Evolutionary conservation across 2,329 filamentous ascomycete species (phyloP), one percentile per base, ranked within the genome.

Genomic region (Hymenoscyphus repandus): DNA sequence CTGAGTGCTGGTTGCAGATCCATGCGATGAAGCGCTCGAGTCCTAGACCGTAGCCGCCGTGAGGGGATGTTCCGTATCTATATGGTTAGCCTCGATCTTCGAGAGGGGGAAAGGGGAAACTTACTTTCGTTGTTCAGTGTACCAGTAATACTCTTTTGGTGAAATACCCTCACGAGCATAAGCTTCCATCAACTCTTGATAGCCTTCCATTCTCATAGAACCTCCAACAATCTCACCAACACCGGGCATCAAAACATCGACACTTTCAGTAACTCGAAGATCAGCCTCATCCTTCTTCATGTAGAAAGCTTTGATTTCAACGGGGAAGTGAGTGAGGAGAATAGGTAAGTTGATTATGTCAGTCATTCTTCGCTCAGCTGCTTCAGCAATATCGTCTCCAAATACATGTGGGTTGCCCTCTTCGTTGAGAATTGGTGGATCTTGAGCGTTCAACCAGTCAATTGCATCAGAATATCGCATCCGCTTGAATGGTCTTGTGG

Each of bases 301-400:
- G 79, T 99, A 99, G 71, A 99, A 99, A 1, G 93, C 88, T 78
- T 99, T 99, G 78, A 99, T 96, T 74, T 92, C 90, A 53, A 85
- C 85, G 17, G 93, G 93, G 82, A 99, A 99, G 73, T 97, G 92
- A 2, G 92, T 97, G 38, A 97, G 79, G 76, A 97, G 89, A 70
- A 99, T 96, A 55, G 93, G 93, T 49, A 82, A 76, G 82, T 95
- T 93, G 77, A 99, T 95, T 62, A 86, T 87, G 69, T 99, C 93
- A 1, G 92, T 97, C 93, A 99, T 99, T 68, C 78, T 82, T 63
- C 93, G 87, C 79, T 99, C 93, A 11, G 93, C 93, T 11, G 93
- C 93, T 72, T 97, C 93, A 59, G 93, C 93, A 64, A 99, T 99
- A 68, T 99, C 93, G 68, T 99, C 93, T 58, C 93, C 93, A 66